Conservation (phyloP, 768 basidiomycete species). For the Termitomyces sp. region DNA sequence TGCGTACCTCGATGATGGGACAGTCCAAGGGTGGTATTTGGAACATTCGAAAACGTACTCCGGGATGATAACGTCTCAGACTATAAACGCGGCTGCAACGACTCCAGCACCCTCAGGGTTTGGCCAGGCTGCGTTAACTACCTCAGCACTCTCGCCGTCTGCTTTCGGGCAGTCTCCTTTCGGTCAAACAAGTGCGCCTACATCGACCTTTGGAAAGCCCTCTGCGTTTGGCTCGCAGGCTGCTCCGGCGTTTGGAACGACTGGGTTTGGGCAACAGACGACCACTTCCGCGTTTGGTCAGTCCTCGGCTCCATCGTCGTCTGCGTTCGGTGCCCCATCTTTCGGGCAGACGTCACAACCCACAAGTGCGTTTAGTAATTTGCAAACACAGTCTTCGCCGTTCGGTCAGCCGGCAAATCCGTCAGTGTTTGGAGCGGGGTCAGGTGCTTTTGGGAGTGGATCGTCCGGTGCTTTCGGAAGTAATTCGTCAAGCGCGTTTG, state of each 20-base stretch:
- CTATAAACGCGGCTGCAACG: slow-evolving; percentile 9
- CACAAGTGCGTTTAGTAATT: slow-evolving; percentile 17
- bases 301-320: slow-evolving; percentile 12
- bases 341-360: slow-evolving; percentile 25
- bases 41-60: slow-evolving; percentile 58
- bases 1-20: slow-evolving; percentile 77
- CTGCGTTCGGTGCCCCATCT: slow-evolving; percentile 3
- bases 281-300: slow-evolving; percentile 23
- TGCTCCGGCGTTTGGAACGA: slow-evolving; percentile 22
- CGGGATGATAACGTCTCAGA: slow-evolving; percentile 40
- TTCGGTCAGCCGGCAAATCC: slow-evolving; percentile 11
- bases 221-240: slow-evolving; percentile 10
- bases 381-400: slow-evolving; percentile 3
- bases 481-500: slow-evolving; percentile 16
- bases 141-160: slow-evolving; percentile 9
- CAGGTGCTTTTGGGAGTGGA: neutral
- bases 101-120: slow-evolving; percentile 15
- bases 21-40: slow-evolving; percentile 69
- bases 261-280: slow-evolving; percentile 3
- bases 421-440: slow-evolving; percentile 4
- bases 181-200: slow-evolving; percentile 4
- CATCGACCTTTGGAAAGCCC: slow-evolving; percentile 30
- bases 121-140: slow-evolving; percentile 12
- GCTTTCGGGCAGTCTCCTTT: slow-evolving; percentile 20
- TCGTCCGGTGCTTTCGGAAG: slow-evolving; percentile 18